Percentiles rank a stretch among this genome's conserved stretches.
Evolutionary conservation across 1,284 basidiomycete genomes (phyloP).

Genomic region (Ustilago nuda): DNA sequence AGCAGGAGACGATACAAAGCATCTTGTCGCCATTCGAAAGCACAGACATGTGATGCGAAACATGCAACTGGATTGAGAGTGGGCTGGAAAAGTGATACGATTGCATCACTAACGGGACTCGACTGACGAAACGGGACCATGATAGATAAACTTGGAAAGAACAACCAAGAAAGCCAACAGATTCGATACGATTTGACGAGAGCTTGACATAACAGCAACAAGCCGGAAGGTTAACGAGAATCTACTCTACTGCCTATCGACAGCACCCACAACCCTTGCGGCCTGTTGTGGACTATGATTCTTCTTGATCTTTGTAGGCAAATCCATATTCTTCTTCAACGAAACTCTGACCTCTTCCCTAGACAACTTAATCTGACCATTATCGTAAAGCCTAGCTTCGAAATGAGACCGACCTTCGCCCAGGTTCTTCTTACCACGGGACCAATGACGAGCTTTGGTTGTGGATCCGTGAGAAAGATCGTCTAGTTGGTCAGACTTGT

Average conservation of each 20-base stretch:
- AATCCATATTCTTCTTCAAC: slow-evolving; percentile 49
- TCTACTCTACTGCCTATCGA: slow-evolving; percentile 7
- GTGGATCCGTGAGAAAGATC: slow-evolving; percentile 47
- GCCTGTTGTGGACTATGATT: slow-evolving; percentile 44
- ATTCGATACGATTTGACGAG: background rate
- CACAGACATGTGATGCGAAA: no score
- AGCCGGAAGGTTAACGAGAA: background rate
- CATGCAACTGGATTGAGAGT: no score
- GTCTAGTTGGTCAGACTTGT: slow-evolving; percentile 43
- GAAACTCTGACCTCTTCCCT: slow-evolving; percentile 24
- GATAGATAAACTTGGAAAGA: background rate
- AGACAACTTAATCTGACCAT: slow-evolving; percentile 18
- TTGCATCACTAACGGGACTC: background rate
- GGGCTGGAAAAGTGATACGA: background rate
- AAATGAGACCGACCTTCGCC: slow-evolving; percentile 40
- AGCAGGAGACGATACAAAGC: background rate
- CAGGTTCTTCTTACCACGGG: slow-evolving; percentile 38
- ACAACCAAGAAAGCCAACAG: background rate
- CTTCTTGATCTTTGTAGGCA: slow-evolving; percentile 40
- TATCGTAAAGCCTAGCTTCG: slow-evolving; percentile 17
- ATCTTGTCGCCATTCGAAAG: background rate
- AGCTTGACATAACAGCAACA: background rate
- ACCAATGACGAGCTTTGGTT: slow-evolving; percentile 40
- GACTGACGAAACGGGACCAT: background rate
- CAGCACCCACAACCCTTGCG: slow-evolving; percentile 29